These are phyloP conservation scores for Tolypocladium cylindrosporum DNA, from an alignment of 2,329 filamentous ascomycete species.

Conservation along the genomic window DNA sequence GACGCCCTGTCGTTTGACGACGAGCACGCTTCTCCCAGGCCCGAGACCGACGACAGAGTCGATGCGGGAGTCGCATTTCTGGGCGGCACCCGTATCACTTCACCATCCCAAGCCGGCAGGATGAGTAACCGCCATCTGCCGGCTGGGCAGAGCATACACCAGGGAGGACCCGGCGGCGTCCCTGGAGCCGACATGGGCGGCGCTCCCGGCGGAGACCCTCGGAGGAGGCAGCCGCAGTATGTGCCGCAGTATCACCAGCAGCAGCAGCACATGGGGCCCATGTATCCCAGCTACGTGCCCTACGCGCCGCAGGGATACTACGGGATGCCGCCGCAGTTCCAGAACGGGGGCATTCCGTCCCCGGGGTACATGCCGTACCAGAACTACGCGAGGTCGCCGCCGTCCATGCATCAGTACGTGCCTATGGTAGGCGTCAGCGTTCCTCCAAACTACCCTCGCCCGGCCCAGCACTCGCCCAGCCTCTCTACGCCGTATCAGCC, in stretches of 20 bases:
- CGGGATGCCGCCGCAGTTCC: constrained; percentile 51
- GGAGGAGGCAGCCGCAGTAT: constrained; percentile 27
- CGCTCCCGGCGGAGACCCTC: constrained; percentile 25
- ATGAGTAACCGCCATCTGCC: constrained; percentile 71
- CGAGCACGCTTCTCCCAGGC: neutral
- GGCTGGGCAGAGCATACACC: constrained; percentile 58
- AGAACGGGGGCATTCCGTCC: constrained; percentile 36
- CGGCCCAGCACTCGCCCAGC: constrained; percentile 40
- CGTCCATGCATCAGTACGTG: constrained; percentile 44
- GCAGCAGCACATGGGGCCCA: constrained; percentile 32
- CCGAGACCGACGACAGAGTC: constrained; percentile 8
- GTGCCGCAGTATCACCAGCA: constrained; percentile 26
- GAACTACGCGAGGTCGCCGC: constrained; percentile 37
- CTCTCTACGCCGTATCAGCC: constrained; percentile 48
- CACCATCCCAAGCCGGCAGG: constrained; percentile 55
- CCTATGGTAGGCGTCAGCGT: constrained; percentile 38
- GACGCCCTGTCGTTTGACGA: neutral
- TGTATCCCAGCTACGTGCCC: constrained; percentile 42
- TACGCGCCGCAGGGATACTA: constrained; percentile 38
- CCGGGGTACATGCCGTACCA: constrained; percentile 39
- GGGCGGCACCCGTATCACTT: constrained; percentile 22
- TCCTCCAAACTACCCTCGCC: constrained; percentile 36
- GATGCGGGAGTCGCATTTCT: constrained; percentile 23
- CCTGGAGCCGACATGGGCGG: constrained; percentile 23
- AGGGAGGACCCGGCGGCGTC: constrained; percentile 25